Conservation (phyloP, 108 stramenopile genomes). For the Tribonema minus region DNA sequence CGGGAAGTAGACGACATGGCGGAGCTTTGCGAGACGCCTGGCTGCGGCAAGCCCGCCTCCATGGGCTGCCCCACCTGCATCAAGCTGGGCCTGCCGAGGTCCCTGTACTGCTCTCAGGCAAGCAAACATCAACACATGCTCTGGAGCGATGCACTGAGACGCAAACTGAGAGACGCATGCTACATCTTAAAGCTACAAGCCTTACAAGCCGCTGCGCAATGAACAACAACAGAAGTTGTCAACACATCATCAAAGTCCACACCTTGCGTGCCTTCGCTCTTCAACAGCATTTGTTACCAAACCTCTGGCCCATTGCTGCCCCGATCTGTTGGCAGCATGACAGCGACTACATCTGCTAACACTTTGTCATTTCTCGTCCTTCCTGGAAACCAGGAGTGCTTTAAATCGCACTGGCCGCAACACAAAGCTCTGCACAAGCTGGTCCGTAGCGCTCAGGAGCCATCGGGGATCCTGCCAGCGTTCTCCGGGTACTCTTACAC, state of each 20-base stretch:
- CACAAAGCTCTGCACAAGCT: slow-evolving; percentile 49
- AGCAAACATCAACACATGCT: background rate
- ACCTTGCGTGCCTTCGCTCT: background rate
- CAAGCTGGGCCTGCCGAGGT: slow-evolving; percentile 46
- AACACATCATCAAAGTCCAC: background rate
- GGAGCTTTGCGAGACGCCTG: slow-evolving; percentile 43
- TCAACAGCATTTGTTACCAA: background rate
- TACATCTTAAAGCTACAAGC: background rate
- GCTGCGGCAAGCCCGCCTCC: slow-evolving; percentile 43
- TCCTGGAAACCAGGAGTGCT: slow-evolving; percentile 24
- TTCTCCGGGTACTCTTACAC: slow-evolving; percentile 49
- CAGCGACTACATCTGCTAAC: background rate
- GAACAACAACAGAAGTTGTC: background rate
- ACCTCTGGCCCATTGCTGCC: background rate
- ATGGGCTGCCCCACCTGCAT: slow-evolving; percentile 57
- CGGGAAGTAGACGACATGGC: background rate
- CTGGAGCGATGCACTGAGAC: background rate
- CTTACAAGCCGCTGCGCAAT: background rate
- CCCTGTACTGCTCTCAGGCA: slow-evolving; percentile 49
- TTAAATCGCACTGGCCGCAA: slow-evolving; percentile 43
- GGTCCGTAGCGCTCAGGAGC: background rate
- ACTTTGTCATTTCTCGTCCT: background rate
- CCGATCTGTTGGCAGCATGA: background rate
- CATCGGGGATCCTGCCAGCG: slow-evolving; percentile 5
- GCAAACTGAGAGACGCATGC: background rate